A percentile compares a stretch with the other conserved stretches of the same genome.
phyloP scores from a whole-genome alignment of 768 basidiomycete species.

The Amanita muscaria region DNA sequence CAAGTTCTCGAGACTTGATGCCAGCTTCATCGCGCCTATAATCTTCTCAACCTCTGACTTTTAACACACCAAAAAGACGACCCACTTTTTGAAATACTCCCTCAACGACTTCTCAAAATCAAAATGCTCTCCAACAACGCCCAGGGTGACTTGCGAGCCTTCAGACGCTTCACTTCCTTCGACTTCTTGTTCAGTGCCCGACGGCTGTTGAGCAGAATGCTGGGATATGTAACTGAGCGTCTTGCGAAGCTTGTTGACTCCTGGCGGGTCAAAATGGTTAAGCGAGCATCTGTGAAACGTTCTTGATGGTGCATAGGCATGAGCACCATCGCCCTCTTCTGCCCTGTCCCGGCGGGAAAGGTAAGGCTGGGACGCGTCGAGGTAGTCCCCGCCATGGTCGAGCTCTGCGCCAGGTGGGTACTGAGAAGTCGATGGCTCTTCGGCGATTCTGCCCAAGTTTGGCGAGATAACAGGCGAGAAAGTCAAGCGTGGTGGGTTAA shows the following conservation, averaged over 20 bases:
- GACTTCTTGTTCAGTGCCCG: not conserved
- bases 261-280: slow-evolving; percentile 47
- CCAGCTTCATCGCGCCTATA: slow-evolving; percentile 38
- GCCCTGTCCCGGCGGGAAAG: too few species aligned
- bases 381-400: too few species aligned
- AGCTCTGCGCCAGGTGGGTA: too few species aligned
- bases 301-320: slow-evolving; percentile 32
- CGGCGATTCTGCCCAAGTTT: too few species aligned
- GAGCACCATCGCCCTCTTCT: not conserved
- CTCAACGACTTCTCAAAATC: slow-evolving; percentile 30
- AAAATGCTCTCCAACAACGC: slow-evolving; percentile 20
- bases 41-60: too few species aligned
- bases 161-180: slow-evolving; percentile 11
- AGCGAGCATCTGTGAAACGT: too few species aligned
- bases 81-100: slow-evolving; percentile 24
- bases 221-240: slow-evolving; percentile 25
- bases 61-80: too few species aligned
- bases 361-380: too few species aligned
- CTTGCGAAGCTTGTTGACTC: slow-evolving; percentile 32
- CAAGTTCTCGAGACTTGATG: slow-evolving; percentile 47
- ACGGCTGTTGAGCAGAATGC: slow-evolving; percentile 6
- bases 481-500: too few species aligned
- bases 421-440: too few species aligned
- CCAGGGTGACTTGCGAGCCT: slow-evolving; percentile 18
- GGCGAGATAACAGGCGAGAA: too few species aligned